Conservation (phyloP, 495 filamentous ascomycete genomes). For the Neurospora cerealis region DNA sequence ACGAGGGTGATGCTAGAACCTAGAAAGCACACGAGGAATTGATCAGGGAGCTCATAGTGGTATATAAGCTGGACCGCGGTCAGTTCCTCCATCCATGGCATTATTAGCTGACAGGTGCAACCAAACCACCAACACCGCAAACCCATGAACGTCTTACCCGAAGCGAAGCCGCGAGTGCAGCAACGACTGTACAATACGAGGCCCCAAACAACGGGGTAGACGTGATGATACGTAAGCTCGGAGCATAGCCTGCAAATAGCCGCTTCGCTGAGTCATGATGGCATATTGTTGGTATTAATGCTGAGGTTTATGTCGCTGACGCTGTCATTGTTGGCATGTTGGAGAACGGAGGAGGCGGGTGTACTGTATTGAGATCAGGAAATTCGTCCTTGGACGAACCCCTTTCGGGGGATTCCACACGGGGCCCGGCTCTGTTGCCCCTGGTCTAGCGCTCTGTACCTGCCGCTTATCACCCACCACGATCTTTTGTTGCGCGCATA, state of each 20-base stretch:
- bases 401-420: conserved; percentile 7
- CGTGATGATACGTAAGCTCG: neutral
- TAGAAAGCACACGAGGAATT: neutral
- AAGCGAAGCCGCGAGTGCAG: conserved; percentile 4
- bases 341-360: neutral
- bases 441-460: neutral
- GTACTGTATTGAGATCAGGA: conserved; percentile 10
- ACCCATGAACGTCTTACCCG: neutral
- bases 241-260: neutral
- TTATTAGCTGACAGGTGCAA: neutral
- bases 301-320: neutral
- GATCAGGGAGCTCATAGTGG: neutral
- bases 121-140: neutral
- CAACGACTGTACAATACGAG: neutral
- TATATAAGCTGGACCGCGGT: neutral
- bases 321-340: conserved; percentile 13
- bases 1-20: neutral
- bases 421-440: conserved; percentile 3
- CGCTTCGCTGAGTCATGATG: neutral
- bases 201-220: conserved; percentile 2
- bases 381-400: conserved; percentile 9
- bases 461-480: neutral
- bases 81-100: neutral
- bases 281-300: conserved; percentile 2
- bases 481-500: neutral